phyloP scores from a whole-genome alignment of 1,139 yeast species.

The Geotrichum restrictum region DNA sequence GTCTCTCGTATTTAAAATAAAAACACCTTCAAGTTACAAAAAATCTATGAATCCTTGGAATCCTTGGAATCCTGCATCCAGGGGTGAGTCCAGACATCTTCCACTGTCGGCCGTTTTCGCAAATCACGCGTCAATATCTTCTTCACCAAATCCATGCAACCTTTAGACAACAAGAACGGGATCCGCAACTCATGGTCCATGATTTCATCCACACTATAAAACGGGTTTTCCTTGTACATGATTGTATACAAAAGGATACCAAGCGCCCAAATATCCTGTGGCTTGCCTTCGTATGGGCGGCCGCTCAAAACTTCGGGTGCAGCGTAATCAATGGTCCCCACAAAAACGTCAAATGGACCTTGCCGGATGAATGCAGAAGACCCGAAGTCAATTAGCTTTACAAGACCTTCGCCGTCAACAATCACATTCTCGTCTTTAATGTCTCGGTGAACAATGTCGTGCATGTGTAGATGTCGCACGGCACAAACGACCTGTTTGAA shows the following conservation, averaged over 20 bases:
- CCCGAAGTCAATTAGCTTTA: slow-evolving; percentile 90
- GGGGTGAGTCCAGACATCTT: slow-evolving; percentile 59
- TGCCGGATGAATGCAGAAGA: slow-evolving; percentile 84
- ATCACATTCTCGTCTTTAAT: slow-evolving; percentile 93
- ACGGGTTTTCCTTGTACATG: slow-evolving; percentile 92
- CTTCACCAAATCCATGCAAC: slow-evolving; percentile 53
- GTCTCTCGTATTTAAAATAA: too few species aligned
- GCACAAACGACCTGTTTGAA: slow-evolving; percentile 79
- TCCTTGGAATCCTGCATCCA: slow-evolving; percentile 61
- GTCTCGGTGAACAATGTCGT: slow-evolving; percentile 90
- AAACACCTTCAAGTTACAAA: too few species aligned
- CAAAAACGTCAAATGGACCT: slow-evolving; percentile 96
- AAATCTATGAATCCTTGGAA: too few species aligned
- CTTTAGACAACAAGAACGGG: slow-evolving; percentile 58
- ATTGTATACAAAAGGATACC: slow-evolving; percentile 86
- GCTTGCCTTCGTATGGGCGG: slow-evolving; percentile 81
- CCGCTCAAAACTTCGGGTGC: slow-evolving; percentile 94
- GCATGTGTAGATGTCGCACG: slow-evolving; percentile 70
- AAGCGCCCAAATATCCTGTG: slow-evolving; percentile 96
- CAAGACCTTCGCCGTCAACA: slow-evolving; percentile 51
- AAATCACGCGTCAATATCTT: slow-evolving; percentile 64
- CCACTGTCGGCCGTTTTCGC: slow-evolving; percentile 63
- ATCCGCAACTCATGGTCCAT: slow-evolving; percentile 80
- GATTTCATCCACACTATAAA: slow-evolving; percentile 89
- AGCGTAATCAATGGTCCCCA: slow-evolving; percentile 94